Evolutionary conservation across 139 green algal species (phyloP), one percentile per base, ranked within the genome.

Genomic region (Chlamydomonas incerta): DNA sequence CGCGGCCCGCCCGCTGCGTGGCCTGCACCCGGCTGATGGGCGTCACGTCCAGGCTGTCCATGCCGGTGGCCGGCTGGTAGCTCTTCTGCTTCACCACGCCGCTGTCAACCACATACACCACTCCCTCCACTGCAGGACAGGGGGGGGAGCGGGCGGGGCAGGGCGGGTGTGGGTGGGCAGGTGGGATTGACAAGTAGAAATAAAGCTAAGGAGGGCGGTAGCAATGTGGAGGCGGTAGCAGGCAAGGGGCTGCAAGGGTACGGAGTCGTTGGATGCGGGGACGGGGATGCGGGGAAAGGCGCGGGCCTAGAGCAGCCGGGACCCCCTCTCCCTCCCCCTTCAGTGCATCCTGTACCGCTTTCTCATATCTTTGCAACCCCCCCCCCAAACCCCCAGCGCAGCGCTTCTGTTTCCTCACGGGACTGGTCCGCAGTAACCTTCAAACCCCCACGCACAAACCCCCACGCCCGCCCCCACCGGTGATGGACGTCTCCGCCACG

Each of bases 401-500:
- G n/a, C n/a, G n/a, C n/a, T n/a, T 13, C 8, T 50, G 41, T 50
- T 50, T 50, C 41, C 8, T 8, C 5, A 5, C 41, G 41, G 41
- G 41, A 50, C 41, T 50, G 41, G 5, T 50, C 41, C 5, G 6
- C 41, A 50, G 24, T 68, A 31, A 2, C 62, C 14, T 33, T 31
- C 14, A 13, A 67, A 13, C 41, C 41, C 41, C 41, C 41, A 50
- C 8, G 8, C 41, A 5, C 41, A 5, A 50, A 50, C 8, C 41
- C 41, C 41, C 41, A 8, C 6, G 41, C 5, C 41, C 6, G 9
- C 14, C 18, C 70, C 28, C 92, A 88, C 97, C 94, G 71, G 97
- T 99, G 55, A 99, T 91, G 66, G 93, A 97, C 28, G 97, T 99
- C 87, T 99, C 97, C 23, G 97, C 97, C 50, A 99, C 94, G 90